phyloP scores from a whole-genome alignment of 2,329 filamentous ascomycete species.

The Ophiosphaerella herpotricha region DNA sequence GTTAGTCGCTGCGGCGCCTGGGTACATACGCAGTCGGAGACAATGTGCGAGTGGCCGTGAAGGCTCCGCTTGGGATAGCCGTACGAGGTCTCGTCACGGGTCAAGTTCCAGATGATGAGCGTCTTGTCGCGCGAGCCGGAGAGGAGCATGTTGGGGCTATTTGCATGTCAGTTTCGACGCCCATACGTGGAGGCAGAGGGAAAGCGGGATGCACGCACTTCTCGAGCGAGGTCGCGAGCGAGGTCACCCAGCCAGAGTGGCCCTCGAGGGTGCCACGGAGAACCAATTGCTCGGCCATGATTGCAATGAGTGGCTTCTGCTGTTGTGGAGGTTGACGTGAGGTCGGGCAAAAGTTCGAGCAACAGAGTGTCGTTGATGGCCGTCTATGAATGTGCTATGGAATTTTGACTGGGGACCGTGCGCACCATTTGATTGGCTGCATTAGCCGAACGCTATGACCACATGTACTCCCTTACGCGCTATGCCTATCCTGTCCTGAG shows the following conservation, averaged over 20 bases:
- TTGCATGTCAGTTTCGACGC: conserved; percentile 39
- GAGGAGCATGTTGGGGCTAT: conserved; percentile 98
- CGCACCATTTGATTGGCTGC: no score
- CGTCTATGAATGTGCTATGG: background rate
- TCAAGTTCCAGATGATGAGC: conserved; percentile 99
- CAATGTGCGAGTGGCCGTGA: conserved; percentile 98
- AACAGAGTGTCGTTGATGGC: background rate
- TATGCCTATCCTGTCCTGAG: no score
- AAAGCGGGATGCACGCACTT: conserved; percentile 63
- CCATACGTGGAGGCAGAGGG: conserved; percentile 10
- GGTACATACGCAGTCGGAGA: conserved; percentile 95
- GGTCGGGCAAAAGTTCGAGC: conserved; percentile 31
- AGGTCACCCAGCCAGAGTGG: conserved; percentile 99
- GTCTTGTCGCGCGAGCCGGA: conserved; percentile 98
- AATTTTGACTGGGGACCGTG: no score
- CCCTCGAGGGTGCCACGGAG: conserved; percentile 97
- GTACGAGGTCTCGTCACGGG: conserved; percentile 96
- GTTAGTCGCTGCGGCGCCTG: conserved; percentile 8
- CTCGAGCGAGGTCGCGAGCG: conserved; percentile 97
- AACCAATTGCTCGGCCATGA: conserved; percentile 92
- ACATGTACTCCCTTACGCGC: no score
- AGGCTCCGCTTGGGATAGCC: conserved; percentile 99
- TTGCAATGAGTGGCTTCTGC: conserved; percentile 46
- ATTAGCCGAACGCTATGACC: no score
- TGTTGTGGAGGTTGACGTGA: conserved; percentile 36